These are phyloP conservation scores for Phyllosticta ampelicida DNA, from an alignment of 2,329 filamentous ascomycete genomes.

Conservation along the genomic window DNA sequence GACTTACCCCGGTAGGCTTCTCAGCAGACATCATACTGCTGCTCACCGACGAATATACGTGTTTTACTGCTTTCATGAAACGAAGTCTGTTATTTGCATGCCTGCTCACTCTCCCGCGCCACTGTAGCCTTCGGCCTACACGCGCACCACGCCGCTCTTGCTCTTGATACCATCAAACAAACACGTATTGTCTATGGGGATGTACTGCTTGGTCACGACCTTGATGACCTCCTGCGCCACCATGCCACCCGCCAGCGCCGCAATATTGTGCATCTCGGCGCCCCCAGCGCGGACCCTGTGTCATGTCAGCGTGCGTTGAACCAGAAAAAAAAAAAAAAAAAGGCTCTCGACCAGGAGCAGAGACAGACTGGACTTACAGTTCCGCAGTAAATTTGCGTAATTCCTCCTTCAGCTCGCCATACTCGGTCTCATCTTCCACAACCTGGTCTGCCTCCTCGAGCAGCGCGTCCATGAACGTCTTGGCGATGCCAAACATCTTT, in stretches of 20 bases:
- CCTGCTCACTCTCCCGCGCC: too few relatives aligned
- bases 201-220: conserved; percentile 58
- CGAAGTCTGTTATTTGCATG: too few relatives aligned
- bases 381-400: conserved; percentile 31
- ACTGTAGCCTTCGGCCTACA: conserved; percentile 19
- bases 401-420: conserved; percentile 25
- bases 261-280: conserved; percentile 86
- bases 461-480: conserved; percentile 31
- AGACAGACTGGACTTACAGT: conserved; percentile 35
- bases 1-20: too few relatives aligned
- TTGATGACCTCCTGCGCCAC: conserved; percentile 94
- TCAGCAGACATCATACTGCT: too few relatives aligned
- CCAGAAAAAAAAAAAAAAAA: too few relatives aligned
- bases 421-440: conserved; percentile 32
- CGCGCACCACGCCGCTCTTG: conserved; percentile 41
- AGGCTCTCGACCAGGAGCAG: too few relatives aligned
- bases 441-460: conserved; percentile 31
- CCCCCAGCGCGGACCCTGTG: conserved; percentile 52
- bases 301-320: background rate
- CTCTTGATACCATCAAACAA: conserved; percentile 52
- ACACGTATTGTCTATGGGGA: conserved; percentile 53
- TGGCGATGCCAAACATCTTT: conserved; percentile 34
- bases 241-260: conserved; percentile 78
- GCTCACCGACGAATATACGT: too few relatives aligned
- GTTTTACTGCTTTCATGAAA: too few relatives aligned